These are phyloP conservation scores for Phytophthora meadii DNA, from an alignment of 352 stramenopile species.

Conservation along the genomic window DNA sequence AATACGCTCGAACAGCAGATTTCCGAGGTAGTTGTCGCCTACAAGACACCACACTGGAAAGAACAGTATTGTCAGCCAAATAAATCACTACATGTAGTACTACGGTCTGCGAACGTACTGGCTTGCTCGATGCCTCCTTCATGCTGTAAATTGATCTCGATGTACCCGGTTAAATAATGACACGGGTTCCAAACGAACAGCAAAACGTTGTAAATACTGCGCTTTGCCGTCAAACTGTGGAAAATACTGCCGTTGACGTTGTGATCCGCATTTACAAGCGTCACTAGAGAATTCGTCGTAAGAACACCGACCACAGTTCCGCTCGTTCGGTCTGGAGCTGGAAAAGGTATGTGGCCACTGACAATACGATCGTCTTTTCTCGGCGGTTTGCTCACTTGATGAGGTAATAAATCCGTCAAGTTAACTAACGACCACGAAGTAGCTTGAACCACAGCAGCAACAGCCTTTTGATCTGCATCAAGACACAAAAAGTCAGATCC, in stretches of 20 bases:
- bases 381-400: slow-evolving; percentile 34
- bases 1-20: slow-evolving; percentile 43
- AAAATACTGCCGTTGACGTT: slow-evolving; percentile 50
- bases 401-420: slow-evolving; percentile 25
- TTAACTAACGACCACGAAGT: slow-evolving; percentile 40
- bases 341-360: slow-evolving; percentile 43
- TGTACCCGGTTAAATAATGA: slow-evolving; percentile 51
- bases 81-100: background rate
- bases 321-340: slow-evolving; percentile 30
- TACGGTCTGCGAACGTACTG: slow-evolving; percentile 29
- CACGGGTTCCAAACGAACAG: slow-evolving; percentile 51
- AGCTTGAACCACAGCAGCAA: slow-evolving; percentile 38
- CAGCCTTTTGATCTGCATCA: slow-evolving; percentile 40
- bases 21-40: slow-evolving; percentile 50
- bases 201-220: slow-evolving; percentile 47
- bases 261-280: slow-evolving; percentile 48
- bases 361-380: slow-evolving; percentile 43
- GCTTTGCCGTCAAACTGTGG: slow-evolving; percentile 47
- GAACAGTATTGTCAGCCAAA: background rate
- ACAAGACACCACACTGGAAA: slow-evolving; percentile 54
- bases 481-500: slow-evolving; percentile 4
- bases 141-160: slow-evolving; percentile 55
- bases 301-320: slow-evolving; percentile 40
- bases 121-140: slow-evolving; percentile 51
- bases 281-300: slow-evolving; percentile 44